Conservation (phyloP, 1,284 basidiomycete species). For the Marasmius fiardii region DNA sequence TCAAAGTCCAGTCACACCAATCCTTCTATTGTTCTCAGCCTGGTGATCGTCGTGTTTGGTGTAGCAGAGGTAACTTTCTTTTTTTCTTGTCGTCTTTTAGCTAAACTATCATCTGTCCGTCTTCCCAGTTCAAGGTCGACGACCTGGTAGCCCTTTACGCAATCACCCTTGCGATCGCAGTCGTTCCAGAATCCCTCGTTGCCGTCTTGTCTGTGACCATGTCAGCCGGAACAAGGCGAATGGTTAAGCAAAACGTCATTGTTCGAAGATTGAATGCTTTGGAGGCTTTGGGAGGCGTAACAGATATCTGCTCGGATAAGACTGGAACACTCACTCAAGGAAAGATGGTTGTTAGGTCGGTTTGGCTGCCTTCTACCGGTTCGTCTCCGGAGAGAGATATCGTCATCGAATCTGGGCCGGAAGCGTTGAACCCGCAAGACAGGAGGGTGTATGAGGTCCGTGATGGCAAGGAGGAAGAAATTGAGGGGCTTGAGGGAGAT, state of each 20-base stretch:
- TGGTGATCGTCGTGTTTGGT: slow-evolving; percentile 55
- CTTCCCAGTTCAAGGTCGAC: slow-evolving; percentile 28
- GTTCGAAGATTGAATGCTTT: slow-evolving; percentile 52
- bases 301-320: slow-evolving; percentile 57
- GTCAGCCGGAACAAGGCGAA: slow-evolving; percentile 48
- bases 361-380: slow-evolving; percentile 44
- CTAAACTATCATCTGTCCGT: background rate
- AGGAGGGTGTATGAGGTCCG: background rate
- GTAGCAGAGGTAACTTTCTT: slow-evolving; percentile 20
- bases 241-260: slow-evolving; percentile 49
- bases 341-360: slow-evolving; percentile 50
- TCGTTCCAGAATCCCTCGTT: slow-evolving; percentile 40
- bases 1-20: no score
- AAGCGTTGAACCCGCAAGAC: slow-evolving; percentile 26
- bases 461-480: background rate
- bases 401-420: slow-evolving; percentile 20
- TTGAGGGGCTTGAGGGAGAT: slow-evolving; percentile 15
- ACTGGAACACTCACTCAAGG: slow-evolving; percentile 63
- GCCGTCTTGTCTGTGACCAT: slow-evolving; percentile 42
- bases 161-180: slow-evolving; percentile 37
- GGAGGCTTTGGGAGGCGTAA: slow-evolving; percentile 55
- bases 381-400: slow-evolving; percentile 10
- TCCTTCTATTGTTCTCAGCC: background rate
- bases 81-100: background rate
- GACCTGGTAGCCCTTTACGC: slow-evolving; percentile 39